Evolutionary conservation across 2,329 filamentous ascomycete species (phyloP), one percentile per base, ranked within the genome.

Genomic region (Stromatinia cepivora): DNA sequence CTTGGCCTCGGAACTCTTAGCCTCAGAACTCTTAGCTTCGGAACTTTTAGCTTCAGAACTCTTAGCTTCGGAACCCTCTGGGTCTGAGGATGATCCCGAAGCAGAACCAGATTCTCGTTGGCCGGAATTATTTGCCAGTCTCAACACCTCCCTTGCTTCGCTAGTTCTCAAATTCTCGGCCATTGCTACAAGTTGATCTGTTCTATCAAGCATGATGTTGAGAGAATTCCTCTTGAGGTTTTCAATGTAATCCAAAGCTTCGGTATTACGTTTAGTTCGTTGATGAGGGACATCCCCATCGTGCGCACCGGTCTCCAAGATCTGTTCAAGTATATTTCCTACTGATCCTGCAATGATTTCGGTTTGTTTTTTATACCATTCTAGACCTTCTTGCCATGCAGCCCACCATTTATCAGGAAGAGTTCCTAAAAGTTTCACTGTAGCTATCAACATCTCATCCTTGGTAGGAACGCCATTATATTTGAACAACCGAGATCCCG

Each of bases 251-350:
- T 20, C 65, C 31, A 46, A 54, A 45, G 52, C 45, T 10, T 39
- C 62, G 34, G 61, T 48, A 54, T 70, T 62, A 1, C 42, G 46
- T 10, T 45, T 50, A 4, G 8, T 42, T n/a, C 25, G 28, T 8
- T 28, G 13, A 17, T 58, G 8, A 25, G 50, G 31, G 7, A 20
- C 7, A 48, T 73, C 71, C 22, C 71, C 72, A 39, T 74, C 71
- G 20, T 71, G 70, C 20, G 66, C 61, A 28, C 72, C 72, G 9
- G 71, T 73, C 28, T 74, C 64, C 70, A 71, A 72, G n/a, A 74
- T 74, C 11, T 62, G 46, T 34, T 67, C 28, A 1, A 57, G 25
- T 11, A 73, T 56, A 45, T 70, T 39, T 39, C 72, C 72, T 20
- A 34, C 58, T 15, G 53, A 42, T 34, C 57, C 31, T 31, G 59